These are phyloP conservation scores for Biscutella laevigata DNA, from an alignment of 441 rosid genomes.

Conservation along the genomic window DNA sequence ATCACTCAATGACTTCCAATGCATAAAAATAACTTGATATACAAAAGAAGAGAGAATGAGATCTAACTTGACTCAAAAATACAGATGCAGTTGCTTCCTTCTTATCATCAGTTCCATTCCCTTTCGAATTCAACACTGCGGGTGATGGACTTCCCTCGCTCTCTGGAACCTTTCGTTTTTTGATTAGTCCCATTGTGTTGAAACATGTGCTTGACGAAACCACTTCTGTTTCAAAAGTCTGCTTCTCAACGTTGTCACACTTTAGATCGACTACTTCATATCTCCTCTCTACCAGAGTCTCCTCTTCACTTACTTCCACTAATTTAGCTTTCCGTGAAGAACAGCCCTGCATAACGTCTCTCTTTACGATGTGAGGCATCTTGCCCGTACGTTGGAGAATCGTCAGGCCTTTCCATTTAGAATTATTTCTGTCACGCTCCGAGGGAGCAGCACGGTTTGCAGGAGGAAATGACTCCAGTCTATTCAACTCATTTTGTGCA, in stretches of 20 bases:
- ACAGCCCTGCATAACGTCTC: slow-evolving; percentile 29
- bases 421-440: slow-evolving; percentile 29
- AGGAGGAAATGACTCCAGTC: slow-evolving; percentile 47
- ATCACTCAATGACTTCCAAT: slow-evolving; percentile 2
- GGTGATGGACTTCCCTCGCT: slow-evolving; percentile 28
- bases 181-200: slow-evolving; percentile 25
- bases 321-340: slow-evolving; percentile 30
- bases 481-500: slow-evolving; percentile 26
- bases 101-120: slow-evolving; percentile 29
- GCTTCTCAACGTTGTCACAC: slow-evolving; percentile 23
- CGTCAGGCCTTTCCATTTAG: slow-evolving; percentile 37
- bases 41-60: not conserved
- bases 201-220: slow-evolving; percentile 21
- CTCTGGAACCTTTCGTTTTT: slow-evolving; percentile 32
- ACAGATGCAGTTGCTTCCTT: slow-evolving; percentile 65
- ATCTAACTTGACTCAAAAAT: slow-evolving; percentile 64
- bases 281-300: slow-evolving; percentile 43
- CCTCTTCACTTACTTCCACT: slow-evolving; percentile 30
- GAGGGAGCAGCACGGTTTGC: slow-evolving; percentile 63
- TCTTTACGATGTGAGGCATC: slow-evolving; percentile 31
- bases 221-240: slow-evolving; percentile 28
- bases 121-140: slow-evolving; percentile 24
- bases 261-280: slow-evolving; percentile 36
- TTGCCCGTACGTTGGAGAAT: slow-evolving; percentile 30
- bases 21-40: not conserved